Evolutionary conservation across 2,329 filamentous ascomycete genomes (phyloP), one percentile per base, ranked within the genome.

Genomic region (Hyphodiscus sp.): DNA sequence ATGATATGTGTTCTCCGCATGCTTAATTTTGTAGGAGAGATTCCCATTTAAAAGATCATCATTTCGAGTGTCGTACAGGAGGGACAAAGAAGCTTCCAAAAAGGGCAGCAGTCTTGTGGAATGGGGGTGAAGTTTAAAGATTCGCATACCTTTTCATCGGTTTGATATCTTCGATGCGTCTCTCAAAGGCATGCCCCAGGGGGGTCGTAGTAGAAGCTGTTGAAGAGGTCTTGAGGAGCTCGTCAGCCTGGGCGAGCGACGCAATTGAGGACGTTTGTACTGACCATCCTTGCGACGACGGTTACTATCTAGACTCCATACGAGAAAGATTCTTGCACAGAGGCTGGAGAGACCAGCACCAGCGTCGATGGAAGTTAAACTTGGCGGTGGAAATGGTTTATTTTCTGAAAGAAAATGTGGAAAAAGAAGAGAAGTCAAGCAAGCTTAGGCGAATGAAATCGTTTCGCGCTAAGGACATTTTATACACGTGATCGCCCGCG

Each of bases 31-130:
- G 33, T 97, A 89, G 87, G 94, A 99, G 95, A 99, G 94, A 99
- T 99, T 99, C 94, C 94, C 94, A 99, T 96, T 89, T 85, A 66
- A 85, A 79, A 75, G 74, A 79, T 95, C 91, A 95, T 95, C 78
- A 83, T 76, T 65, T 75, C 67, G 65, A 66, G 70, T 63, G 66
- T 66, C 65, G 61, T 65, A 58, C 30, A 49, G 51, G 66, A 46
- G 57, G 53, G 26, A 51, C 23, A 26, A 8, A 26, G 23, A 26
- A 51, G 44, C 52, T 48, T 20, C 30, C 33, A 19, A 26, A 8
- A 11, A 13, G 20, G n/a, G 33, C 20, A 46, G 13, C 9, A 46
- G n/a, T 20, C 26, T 41, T 52, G 23, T 49, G 45, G 15, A 50
- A 52, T 19, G 18, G 30, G 42, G 55, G 47, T 47, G 44, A 50